A percentile compares a stretch with the other conserved stretches of the same genome.
These are phyloP conservation scores for Zygosaccharomyces siamensis DNA, from an alignment of 805 yeast species.

Conservation along the genomic window DNA sequence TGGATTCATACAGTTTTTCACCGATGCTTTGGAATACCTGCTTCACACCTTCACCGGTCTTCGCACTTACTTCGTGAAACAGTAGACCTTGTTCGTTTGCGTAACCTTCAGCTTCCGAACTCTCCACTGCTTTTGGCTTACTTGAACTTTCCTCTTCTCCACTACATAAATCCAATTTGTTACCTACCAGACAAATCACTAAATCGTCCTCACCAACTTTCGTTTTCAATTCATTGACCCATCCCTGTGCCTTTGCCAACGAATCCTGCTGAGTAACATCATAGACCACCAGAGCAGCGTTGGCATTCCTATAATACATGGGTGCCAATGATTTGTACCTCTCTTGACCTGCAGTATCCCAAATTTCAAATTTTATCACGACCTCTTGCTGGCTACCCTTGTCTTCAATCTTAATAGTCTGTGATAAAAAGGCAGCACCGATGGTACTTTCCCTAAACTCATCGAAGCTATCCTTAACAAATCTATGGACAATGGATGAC, in stretches of 20 bases:
- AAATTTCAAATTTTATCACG: conserved; percentile 55
- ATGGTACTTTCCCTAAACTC: conserved; percentile 83
- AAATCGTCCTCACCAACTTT: conserved; percentile 69
- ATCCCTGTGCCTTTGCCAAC: conserved; percentile 70
- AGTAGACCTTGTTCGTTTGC: conserved; percentile 48
- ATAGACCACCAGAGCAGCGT: conserved; percentile 82
- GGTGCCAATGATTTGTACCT: conserved; percentile 79
- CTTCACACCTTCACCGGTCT: conserved; percentile 48
- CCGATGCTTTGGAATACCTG: conserved; percentile 49
- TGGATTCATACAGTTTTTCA: conserved; percentile 36
- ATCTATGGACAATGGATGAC: conserved; percentile 74
- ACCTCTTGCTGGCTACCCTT: conserved; percentile 13
- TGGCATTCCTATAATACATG: conserved; percentile 75
- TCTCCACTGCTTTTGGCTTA: conserved; percentile 41
- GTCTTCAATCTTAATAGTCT: conserved; percentile 46
- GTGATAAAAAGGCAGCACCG: conserved; percentile 97
- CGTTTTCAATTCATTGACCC: conserved; percentile 88
- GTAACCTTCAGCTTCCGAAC: conserved; percentile 48
- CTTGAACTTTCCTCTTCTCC: conserved; percentile 47
- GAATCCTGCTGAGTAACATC: conserved; percentile 72
- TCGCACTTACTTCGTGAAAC: conserved; percentile 55
- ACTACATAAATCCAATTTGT: conserved; percentile 62
- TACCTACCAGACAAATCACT: conserved; percentile 83
- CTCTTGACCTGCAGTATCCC: conserved; percentile 98
- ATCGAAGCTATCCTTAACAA: conserved; percentile 69